A percentile compares a stretch with the other conserved stretches of the same genome.
These are phyloP conservation scores for Solanum pimpinellifolium DNA, from an alignment of 257 asterid species.

Conservation along the genomic window DNA sequence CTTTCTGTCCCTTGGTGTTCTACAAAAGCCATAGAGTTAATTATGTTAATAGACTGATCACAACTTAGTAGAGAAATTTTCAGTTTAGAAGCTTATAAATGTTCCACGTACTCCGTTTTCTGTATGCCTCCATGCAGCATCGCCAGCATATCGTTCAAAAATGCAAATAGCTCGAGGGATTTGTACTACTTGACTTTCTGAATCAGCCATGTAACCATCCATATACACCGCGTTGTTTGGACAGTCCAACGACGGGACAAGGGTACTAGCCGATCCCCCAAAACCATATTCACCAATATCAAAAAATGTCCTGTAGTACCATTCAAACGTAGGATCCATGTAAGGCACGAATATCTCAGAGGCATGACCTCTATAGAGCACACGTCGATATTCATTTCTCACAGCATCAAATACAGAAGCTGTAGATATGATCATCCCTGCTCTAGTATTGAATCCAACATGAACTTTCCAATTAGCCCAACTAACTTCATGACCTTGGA, in stretches of 20 bases:
- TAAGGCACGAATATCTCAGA: conserved; percentile 81
- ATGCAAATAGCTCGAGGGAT: conserved; percentile 41
- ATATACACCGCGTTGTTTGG: conserved; percentile 43
- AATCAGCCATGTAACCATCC: conserved; percentile 50
- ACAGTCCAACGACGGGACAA: conserved; percentile 39
- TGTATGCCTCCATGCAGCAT: conserved; percentile 68
- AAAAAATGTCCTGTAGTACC: conserved; percentile 62
- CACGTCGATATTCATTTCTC: conserved; percentile 22
- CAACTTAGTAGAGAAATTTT: background rate
- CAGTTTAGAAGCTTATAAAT: background rate
- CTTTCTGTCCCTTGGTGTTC: conserved; percentile 44
- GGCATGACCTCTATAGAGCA: conserved; percentile 52
- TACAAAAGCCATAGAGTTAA: conserved; percentile 5
- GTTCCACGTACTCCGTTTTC: conserved; percentile 9
- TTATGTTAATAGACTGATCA: background rate
- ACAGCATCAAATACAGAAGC: conserved; percentile 28
- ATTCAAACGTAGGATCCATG: conserved; percentile 51
- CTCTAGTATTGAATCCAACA: conserved; percentile 48
- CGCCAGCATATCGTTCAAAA: conserved; percentile 40
- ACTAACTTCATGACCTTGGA: conserved; percentile 25
- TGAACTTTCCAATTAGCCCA: conserved; percentile 73
- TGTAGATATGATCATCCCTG: conserved; percentile 52
- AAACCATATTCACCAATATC: conserved; percentile 75
- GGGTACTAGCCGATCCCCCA: conserved; percentile 44
- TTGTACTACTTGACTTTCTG: conserved; percentile 29